Percentiles rank a stretch among this genome's conserved stretches.
These are phyloP conservation scores for Acidiella bohemica DNA, from an alignment of 495 filamentous ascomycete genomes.

Conservation along the genomic window DNA sequence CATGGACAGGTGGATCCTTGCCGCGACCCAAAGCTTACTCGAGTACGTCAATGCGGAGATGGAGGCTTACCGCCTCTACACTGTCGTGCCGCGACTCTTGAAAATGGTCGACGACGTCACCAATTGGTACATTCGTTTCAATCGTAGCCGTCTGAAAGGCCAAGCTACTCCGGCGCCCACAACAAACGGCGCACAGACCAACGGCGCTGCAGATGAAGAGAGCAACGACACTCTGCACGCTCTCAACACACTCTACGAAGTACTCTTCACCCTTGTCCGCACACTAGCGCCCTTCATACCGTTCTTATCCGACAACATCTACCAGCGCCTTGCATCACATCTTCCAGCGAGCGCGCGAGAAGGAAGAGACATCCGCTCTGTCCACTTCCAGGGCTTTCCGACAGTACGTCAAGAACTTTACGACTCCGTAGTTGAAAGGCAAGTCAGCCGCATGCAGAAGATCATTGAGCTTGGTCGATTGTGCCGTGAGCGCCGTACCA, in stretches of 20 bases:
- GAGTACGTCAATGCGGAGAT: conserved; percentile 94
- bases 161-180: conserved; percentile 32
- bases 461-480: conserved; percentile 83
- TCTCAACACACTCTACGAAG: conserved; percentile 92
- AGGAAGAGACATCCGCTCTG: conserved; percentile 56
- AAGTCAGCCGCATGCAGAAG: conserved; percentile 82
- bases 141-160: conserved; percentile 88
- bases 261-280: conserved; percentile 75
- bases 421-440: conserved; percentile 70
- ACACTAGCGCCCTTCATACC: conserved; percentile 90
- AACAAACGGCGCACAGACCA: conserved; percentile 5
- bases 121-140: conserved; percentile 99
- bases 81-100: conserved; percentile 80
- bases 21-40: conserved; percentile 81
- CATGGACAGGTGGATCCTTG: conserved; percentile 95
- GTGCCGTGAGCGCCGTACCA: conserved; percentile 68
- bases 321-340: conserved; percentile 67
- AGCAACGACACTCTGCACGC: conserved; percentile 65
- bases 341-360: conserved; percentile 51
- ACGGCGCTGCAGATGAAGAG: conserved; percentile 9
- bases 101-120: conserved; percentile 87
- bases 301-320: conserved; percentile 92
- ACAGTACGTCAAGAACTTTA: conserved; percentile 79
- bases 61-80: conserved; percentile 60
- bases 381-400: conserved; percentile 88